Percentiles rank a stretch among this genome's conserved stretches.
Conservation (phyloP, 192 early-diverging fungal species). For the Globomyces pollinis-pini region DNA sequence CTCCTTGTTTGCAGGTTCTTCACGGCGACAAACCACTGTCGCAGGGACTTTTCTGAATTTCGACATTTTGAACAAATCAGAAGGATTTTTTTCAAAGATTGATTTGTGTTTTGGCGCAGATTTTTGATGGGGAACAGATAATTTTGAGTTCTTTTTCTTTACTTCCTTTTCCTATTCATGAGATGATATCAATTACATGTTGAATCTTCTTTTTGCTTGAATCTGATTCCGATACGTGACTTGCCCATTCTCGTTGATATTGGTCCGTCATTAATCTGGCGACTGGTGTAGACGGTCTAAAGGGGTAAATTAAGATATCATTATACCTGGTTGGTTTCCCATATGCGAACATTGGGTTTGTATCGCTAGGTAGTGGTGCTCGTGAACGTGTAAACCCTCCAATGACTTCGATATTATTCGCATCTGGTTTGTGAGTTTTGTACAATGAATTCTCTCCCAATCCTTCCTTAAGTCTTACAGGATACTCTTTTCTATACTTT, state of each 20-base stretch:
- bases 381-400: conserved; percentile 12
- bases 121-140: neutral
- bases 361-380: conserved; percentile 43
- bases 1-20: neutral
- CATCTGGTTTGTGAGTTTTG: conserved; percentile 11
- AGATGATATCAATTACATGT: conserved; percentile 8
- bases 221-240: conserved; percentile 14
- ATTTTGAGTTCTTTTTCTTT: conserved; percentile 10
- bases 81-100: conserved; percentile 26
- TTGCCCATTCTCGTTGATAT: conserved; percentile 46
- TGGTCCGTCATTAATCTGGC: conserved; percentile 47
- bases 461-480: conserved; percentile 41
- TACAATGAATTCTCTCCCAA: conserved; percentile 26
- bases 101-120: conserved; percentile 3
- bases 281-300: conserved; percentile 50
- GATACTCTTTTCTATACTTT: conserved; percentile 35
- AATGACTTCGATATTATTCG: conserved; percentile 8
- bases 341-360: conserved; percentile 40
- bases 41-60: conserved; percentile 33
- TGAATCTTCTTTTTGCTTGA: conserved; percentile 16
- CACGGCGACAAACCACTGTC: conserved; percentile 17
- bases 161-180: neutral
- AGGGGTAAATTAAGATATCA: neutral
- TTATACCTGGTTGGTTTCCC: conserved; percentile 49
- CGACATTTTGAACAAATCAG: conserved; percentile 44